These are phyloP conservation scores for Eucalyptus microcorys DNA, from an alignment of 345 rosid species.

Conservation along the genomic window DNA sequence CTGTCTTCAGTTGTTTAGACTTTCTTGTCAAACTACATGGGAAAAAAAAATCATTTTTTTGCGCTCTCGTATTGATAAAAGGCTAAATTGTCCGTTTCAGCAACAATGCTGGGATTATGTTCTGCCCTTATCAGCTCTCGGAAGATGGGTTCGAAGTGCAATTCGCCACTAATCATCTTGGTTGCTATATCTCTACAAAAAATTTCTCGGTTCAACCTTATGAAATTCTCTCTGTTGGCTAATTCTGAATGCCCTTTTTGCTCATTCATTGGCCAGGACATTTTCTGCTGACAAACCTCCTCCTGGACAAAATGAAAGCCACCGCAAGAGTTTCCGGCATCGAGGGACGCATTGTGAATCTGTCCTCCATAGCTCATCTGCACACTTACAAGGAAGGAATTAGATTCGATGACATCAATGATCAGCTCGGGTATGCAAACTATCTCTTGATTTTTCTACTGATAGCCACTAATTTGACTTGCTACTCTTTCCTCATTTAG, in stretches of 20 bases:
- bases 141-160: conserved; percentile 73
- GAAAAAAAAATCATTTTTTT: not conserved
- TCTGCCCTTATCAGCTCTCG: conserved; percentile 67
- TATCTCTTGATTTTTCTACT: not conserved
- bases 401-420: conserved; percentile 40
- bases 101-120: conserved; percentile 88
- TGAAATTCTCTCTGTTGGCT: not conserved
- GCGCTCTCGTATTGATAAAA: not conserved
- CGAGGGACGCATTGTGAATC: conserved; percentile 78
- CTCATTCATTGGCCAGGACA: conserved; percentile 42
- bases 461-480: not conserved
- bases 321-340: conserved; percentile 40
- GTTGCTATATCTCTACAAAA: conserved; percentile 4
- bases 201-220: not conserved
- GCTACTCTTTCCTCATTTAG: not conserved
- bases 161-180: conserved; percentile 71
- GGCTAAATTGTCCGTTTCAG: conserved; percentile 8
- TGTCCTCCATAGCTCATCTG: conserved; percentile 80
- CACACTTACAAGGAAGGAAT: conserved; percentile 57
- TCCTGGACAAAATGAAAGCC: conserved; percentile 69
- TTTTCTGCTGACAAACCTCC: conserved; percentile 75
- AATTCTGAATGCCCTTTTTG: not conserved
- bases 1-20: not conserved
- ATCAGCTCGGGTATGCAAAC: conserved; percentile 17
- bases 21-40: not conserved